A percentile compares a stretch with the other conserved stretches of the same genome.
phyloP scores from a whole-genome alignment of 176 grass and related monocot genomes.

The Zoysia japonica region DNA sequence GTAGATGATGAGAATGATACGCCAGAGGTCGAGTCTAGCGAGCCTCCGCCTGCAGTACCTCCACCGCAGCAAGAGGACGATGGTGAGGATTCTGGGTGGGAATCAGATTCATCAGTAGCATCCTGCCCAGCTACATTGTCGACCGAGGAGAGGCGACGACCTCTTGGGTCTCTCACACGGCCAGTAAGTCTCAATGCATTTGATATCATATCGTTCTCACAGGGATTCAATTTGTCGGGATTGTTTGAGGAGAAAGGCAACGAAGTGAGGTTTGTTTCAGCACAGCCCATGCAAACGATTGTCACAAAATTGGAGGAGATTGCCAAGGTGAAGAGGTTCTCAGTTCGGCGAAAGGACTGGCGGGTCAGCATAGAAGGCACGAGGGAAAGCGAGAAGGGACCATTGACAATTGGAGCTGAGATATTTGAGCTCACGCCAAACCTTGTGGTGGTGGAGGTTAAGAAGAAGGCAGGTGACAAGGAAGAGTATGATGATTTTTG shows the following conservation, averaged over 20 bases:
- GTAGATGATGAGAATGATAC: constrained; percentile 29
- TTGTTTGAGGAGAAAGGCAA: constrained; percentile 85
- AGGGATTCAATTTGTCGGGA: constrained; percentile 81
- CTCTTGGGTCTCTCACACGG: constrained; percentile 49
- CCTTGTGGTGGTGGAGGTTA: constrained; percentile 89
- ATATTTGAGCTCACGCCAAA: constrained; percentile 91
- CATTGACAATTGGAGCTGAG: constrained; percentile 81
- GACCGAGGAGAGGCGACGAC: constrained; percentile 51
- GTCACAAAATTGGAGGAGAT: constrained; percentile 89
- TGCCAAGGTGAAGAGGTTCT: constrained; percentile 74
- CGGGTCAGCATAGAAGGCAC: constrained; percentile 92
- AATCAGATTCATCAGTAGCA: constrained; percentile 87
- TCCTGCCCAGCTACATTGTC: constrained; percentile 85
- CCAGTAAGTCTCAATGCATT: constrained; percentile 88
- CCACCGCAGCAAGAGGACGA: constrained; percentile 42
- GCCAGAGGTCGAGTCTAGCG: constrained; percentile 14
- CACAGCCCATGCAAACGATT: constrained; percentile 62
- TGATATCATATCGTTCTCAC: constrained; percentile 96
- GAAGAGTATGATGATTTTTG: constrained; percentile 96
- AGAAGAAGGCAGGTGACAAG: constrained; percentile 83
- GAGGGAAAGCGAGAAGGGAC: constrained; percentile 82
- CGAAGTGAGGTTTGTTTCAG: constrained; percentile 81
- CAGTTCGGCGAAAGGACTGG: constrained; percentile 77
- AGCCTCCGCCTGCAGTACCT: constrained; percentile 28
- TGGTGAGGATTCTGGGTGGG: constrained; percentile 68